Evolutionary conservation across 345 rosid species (phyloP), one percentile per base, ranked within the genome.

Genomic region (Euphorbia tirucalli): DNA sequence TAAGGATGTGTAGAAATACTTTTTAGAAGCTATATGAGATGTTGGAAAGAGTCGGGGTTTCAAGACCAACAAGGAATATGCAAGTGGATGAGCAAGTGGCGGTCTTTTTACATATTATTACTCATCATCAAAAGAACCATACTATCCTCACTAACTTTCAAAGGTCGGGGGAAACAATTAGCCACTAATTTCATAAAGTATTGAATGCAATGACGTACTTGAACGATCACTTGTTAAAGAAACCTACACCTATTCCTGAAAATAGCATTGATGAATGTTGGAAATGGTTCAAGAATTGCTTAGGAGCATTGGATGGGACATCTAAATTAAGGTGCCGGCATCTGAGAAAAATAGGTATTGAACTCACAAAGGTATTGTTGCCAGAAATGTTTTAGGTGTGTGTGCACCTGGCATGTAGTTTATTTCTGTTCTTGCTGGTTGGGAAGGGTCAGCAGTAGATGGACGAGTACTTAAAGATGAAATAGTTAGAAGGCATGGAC

Each of bases 281-380:
- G 27, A 55, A 55, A 24, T 55, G 28, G 60, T 50, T 50, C 24
- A 50, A 50, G 61, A 70, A 64, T 56, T 76, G 67, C 57, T 24
- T 70, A 3, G 66, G 66, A 24, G 71, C 75, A 7, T 35, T 76
- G 41, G 41, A 76, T 76, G 62, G 32, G n/a, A 70, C 67, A 52
- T 48, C 10, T 35, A 5, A 15, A 10, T 71, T 0, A 65, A 35
- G 22, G 70, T 35, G n/a, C 55, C 52, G 1, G 0, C 6, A 4
- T 13, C 1, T 14, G 28, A 71, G 11, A 76, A 44, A 46, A 43
- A 57, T 65, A 41, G 35, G 11, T 22, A 54, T 39, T 9, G 50
- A 11, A 68, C 22, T 21, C 35, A 27, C 11, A 68, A 69, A 16
- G n/a, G 21, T 5, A 24, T 56, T 1, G 41, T 69, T 39, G 64